Evolutionary conservation across 1,284 basidiomycete genomes (phyloP), one percentile per base, ranked within the genome.

Genomic region (Porodaedalea pini): DNA sequence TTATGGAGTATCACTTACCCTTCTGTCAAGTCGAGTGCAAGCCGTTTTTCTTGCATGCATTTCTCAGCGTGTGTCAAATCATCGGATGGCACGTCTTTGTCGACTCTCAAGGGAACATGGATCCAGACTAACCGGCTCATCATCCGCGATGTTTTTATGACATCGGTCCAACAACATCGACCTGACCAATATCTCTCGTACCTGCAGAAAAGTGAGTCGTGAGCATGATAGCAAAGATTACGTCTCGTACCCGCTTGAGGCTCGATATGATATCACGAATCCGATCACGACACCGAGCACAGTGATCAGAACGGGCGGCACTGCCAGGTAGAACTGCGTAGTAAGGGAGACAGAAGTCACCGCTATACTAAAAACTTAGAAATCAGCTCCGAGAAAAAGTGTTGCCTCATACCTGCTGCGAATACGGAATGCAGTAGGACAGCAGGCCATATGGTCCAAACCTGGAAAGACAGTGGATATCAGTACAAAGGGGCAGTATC

Each of bases 261-360:
- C 82, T 32, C 83, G 78, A 69, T 85, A 86, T 0, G 83, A 83
- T 53, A 88, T 84, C 2, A 86, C 83, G 65, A 86, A 86, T 63
- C 85, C 84, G 59, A 86, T 83, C 4, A 86, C 81, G n/a, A 86
- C 82, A 75, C 83, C 83, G 44, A 85, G 75, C 1, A 85, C 78
- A 0, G 81, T 83, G 36, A 85, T 71, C 75, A 85, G 75, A n/a
- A 85, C 76, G 49, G 71, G 78, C 0, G 81, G 81, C 53, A 84
- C 78, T 25, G 72, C 70, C 23, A 85, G 69, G 25, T 74, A 64
- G 21, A 77, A 55, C 4, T 71, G 67, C 0, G 71, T 75, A 37
- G 63, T 63, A 61, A 82, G 66, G 1, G 78, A 80, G 1, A 81
- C 40, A 1, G 72, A 69, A 2, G 80, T 78, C 11, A 84, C 74